Conservation (phyloP, 345 rosid species). For the Hypericum perforatum region DNA sequence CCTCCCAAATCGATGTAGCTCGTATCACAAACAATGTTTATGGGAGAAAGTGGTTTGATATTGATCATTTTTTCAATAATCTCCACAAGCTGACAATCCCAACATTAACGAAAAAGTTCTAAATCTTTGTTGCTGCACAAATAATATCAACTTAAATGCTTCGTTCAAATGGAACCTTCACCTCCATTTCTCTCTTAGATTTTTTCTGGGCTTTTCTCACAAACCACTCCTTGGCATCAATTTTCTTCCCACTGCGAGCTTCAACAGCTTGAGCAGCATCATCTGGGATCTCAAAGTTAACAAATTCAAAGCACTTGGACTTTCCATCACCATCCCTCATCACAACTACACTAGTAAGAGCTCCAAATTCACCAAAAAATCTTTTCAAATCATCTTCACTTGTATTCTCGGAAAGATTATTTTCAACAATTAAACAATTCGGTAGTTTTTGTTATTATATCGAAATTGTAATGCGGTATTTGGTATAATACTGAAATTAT, state of each 20-base stretch:
- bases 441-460: too few species aligned
- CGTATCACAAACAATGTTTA: too few species aligned
- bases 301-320: too few species aligned
- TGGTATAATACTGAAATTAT: too few species aligned
- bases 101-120: neutral
- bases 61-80: conserved; percentile 90
- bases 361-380: conserved; percentile 64
- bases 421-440: too few species aligned
- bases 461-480: too few species aligned
- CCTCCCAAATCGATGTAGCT: too few species aligned
- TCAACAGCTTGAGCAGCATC: conserved; percentile 88
- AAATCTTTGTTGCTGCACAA: neutral
- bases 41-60: conserved; percentile 81
- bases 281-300: conserved; percentile 77
- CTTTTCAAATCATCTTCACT: conserved; percentile 69
- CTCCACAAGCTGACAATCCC: conserved; percentile 42
- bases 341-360: conserved; percentile 73
- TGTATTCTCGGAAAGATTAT: conserved; percentile 67
- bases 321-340: conserved; percentile 79
- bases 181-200: conserved; percentile 69
- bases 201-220: conserved; percentile 97
- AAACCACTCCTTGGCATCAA: conserved; percentile 83
- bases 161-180: conserved; percentile 63
- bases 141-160: conserved; percentile 38
- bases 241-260: conserved; percentile 62